Evolutionary conservation across 495 filamentous ascomycete genomes (phyloP), one percentile per base, ranked within the genome.

Genomic region (Hypoxylon intermedium): DNA sequence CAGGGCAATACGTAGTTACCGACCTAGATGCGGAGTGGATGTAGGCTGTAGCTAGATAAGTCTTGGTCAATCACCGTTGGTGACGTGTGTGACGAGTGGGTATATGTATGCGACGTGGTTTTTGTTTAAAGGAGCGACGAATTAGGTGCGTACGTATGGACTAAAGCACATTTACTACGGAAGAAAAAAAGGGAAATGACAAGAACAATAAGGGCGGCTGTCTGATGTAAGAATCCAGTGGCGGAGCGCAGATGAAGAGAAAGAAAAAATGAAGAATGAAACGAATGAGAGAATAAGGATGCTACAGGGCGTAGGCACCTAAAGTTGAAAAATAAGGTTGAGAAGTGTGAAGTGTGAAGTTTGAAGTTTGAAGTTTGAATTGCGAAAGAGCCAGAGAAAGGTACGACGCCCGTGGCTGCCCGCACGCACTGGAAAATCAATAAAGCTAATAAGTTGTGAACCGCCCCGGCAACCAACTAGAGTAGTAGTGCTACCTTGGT

Each of bases 61-160:
- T 64, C n/a, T 53, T 40, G 50, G 51, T 45, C 34, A 50, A 54
- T 65, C 51, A 45, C 26, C 33, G 40, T 54, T 48, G 62, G 62
- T 59, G 56, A 60, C 56, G 55, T 65, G 62, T 55, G 56, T 55
- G 45, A 36, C 26, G 18, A 19, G 45, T 48, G 45, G 45, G 26
- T 48, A 24, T 53, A 46, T 57, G 46, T 60, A 51, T 52, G 61
- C 55, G 55, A 60, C 61, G 15, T 38, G 38, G 5, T 15, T 11
- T 28, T 62, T 42, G 42, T 36, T 44, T 53, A 59, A 65, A 60
- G 46, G 62, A 65, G 62, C 62, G 62, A 45, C 62, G 41, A 18
- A 34, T 59, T 55, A 51, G n/a, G n/a, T n/a, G n/a, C 38, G 36
- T 24, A 26, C 46, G 31, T 47, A 53, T 37, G 24, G 53, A n/a